Conservation (phyloP, 2,329 filamentous ascomycete genomes). For the Neofusicoccum cordaticola region DNA sequence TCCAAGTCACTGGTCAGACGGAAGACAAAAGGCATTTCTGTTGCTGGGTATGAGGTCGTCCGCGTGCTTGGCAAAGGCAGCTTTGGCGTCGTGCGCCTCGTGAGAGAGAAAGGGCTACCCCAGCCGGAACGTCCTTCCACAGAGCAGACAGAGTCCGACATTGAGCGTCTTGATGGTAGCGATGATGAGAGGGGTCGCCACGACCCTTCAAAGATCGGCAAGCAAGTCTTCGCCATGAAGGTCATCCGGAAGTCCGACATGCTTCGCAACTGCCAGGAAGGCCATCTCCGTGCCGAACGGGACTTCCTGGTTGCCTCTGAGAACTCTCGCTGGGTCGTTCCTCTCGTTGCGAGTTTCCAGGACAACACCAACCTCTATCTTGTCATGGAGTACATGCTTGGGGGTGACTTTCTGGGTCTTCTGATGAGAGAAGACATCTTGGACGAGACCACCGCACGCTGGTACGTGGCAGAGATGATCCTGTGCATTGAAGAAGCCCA, state of each 20-base stretch:
- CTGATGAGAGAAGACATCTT: constrained; percentile 82
- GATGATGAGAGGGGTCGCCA: background rate
- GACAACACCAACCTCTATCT: constrained; percentile 82
- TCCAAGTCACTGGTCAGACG: constrained; percentile 53
- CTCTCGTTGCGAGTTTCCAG: constrained; percentile 84
- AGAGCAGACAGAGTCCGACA: constrained; percentile 19
- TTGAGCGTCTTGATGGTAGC: constrained; percentile 19
- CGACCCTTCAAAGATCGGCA: constrained; percentile 31
- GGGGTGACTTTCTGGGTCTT: constrained; percentile 86
- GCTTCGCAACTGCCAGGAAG: constrained; percentile 87
- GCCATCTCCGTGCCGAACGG: constrained; percentile 83
- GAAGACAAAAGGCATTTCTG: constrained; percentile 49
- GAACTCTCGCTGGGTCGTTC: constrained; percentile 86
- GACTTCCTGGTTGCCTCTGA: constrained; percentile 89
- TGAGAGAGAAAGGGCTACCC: constrained; percentile 58
- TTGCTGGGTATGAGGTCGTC: constrained; percentile 73
- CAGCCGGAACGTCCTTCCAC: background rate
- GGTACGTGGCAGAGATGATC: constrained; percentile 95
- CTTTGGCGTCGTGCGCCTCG: constrained; percentile 87
- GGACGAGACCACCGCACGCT: constrained; percentile 73
- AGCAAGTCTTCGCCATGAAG: constrained; percentile 89
- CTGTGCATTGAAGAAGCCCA: constrained; percentile 92
- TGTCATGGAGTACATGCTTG: constrained; percentile 98
- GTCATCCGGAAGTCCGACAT: constrained; percentile 93
- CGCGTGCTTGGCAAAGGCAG: constrained; percentile 88